These are phyloP conservation scores for Trypanosoma caninum DNA, from an alignment of 208 protist species.

Conservation along the genomic window DNA sequence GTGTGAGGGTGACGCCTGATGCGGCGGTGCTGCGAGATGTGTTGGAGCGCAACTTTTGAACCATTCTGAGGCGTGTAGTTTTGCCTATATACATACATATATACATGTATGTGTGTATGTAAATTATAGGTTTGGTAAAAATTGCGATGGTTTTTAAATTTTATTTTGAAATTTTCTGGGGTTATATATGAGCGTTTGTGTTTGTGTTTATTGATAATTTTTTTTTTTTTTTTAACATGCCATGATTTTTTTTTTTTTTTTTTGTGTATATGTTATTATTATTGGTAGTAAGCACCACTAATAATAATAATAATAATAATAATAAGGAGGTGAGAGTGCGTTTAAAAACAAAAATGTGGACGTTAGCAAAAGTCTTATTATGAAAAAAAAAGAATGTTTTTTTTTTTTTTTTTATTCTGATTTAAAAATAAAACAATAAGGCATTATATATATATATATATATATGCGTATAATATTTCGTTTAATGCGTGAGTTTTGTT, in stretches of 20 bases:
- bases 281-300: too few relatives aligned
- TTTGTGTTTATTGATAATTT: too few relatives aligned
- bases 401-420: background rate
- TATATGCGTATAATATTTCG: background rate
- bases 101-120: background rate
- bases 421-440: background rate
- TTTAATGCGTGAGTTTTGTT: background rate
- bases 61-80: slow-evolving; percentile 7
- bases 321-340: too few relatives aligned
- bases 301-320: too few relatives aligned
- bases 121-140: background rate
- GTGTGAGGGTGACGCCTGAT: slow-evolving; percentile 57
- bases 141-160: background rate
- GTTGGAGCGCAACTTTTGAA: slow-evolving; percentile 59
- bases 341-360: background rate
- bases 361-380: background rate
- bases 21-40: slow-evolving; percentile 62
- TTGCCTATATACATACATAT: background rate
- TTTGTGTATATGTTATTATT: too few relatives aligned
- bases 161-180: too few relatives aligned
- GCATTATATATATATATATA: background rate
- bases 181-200: too few relatives aligned
- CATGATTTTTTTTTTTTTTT: too few relatives aligned
- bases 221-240: too few relatives aligned
- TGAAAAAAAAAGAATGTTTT: background rate